Percentiles rank a stretch among this genome's conserved stretches.
phyloP scores from a whole-genome alignment of 805 yeast species.

The Clavispora vitiphila region DNA sequence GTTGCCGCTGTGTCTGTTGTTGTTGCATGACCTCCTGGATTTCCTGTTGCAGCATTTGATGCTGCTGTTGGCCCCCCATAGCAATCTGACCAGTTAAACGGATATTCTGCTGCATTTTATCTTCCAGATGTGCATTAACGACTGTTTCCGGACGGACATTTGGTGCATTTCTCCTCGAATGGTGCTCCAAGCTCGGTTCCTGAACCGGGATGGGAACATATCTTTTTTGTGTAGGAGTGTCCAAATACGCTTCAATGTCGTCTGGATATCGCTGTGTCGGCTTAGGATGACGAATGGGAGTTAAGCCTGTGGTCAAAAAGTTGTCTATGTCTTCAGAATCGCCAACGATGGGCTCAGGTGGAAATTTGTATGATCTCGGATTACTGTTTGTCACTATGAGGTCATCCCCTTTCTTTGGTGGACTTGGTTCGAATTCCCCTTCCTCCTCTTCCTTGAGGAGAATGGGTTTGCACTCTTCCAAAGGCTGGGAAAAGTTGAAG shows the following conservation, averaged over 20 bases:
- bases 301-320: constrained; percentile 2
- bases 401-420: constrained; percentile 24
- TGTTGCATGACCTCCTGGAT: not conserved
- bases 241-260: constrained; percentile 32
- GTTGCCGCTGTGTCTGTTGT: not conserved
- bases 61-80: too few species aligned
- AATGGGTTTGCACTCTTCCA: constrained; percentile 18
- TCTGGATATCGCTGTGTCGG: constrained; percentile 16
- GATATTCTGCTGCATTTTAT: not conserved
- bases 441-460: constrained; percentile 28
- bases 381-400: constrained; percentile 43
- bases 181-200: constrained; percentile 19
- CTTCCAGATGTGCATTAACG: not conserved
- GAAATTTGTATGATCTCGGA: constrained; percentile 55
- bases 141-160: constrained; percentile 1
- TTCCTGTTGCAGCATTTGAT: too few species aligned
- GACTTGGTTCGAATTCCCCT: constrained; percentile 2
- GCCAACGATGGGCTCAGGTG: constrained; percentile 36
- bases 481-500: constrained; percentile 15
- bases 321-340: constrained; percentile 2
- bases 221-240: constrained; percentile 13
- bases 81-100: too few species aligned
- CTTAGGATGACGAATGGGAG: constrained; percentile 13
- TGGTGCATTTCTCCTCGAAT: constrained; percentile 3
- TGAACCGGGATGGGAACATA: constrained; percentile 40